Evolutionary conservation across 176 grass and related monocot genomes (phyloP).

Genomic region (Microstegium vimineum): DNA sequence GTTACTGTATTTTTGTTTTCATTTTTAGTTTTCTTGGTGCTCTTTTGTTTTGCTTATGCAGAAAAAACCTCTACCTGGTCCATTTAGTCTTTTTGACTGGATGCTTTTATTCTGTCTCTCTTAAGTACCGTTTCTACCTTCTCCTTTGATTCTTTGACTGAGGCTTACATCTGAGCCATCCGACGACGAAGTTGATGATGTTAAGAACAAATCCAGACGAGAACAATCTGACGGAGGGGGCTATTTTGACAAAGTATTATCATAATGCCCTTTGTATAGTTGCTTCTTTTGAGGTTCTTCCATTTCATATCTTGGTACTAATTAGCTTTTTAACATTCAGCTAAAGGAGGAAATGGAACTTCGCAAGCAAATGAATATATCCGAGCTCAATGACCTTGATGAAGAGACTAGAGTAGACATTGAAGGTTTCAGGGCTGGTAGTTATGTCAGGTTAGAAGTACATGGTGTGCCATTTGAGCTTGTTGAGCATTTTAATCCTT

Average conservation of each 20-base stretch:
- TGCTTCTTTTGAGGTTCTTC: conserved; percentile 3
- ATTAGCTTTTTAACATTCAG: conserved; percentile 39
- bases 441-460: conserved; percentile 87
- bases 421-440: conserved; percentile 88
- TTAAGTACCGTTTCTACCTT: not conserved
- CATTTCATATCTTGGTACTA: conserved; percentile 7
- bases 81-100: not conserved
- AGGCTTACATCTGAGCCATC: conserved; percentile 59
- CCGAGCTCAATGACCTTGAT: conserved; percentile 84
- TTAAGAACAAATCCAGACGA: conserved; percentile 55
- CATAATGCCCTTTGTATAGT: not conserved
- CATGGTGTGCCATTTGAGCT: conserved; percentile 91
- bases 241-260: conserved; percentile 91
- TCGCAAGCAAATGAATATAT: conserved; percentile 81
- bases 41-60: conserved; percentile 19
- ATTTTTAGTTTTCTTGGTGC: not conserved
- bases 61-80: not conserved
- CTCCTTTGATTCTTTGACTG: conserved; percentile 57
- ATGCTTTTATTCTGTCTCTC: not conserved
- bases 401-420: conserved; percentile 78
- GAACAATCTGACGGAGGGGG: conserved; percentile 54
- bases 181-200: conserved; percentile 55
- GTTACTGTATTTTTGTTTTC: conserved; percentile 12
- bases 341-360: conserved; percentile 87
- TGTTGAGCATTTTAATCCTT: conserved; percentile 89